phyloP scores from a whole-genome alignment of 208 protist species.

The Phytomonas sp. region DNA sequence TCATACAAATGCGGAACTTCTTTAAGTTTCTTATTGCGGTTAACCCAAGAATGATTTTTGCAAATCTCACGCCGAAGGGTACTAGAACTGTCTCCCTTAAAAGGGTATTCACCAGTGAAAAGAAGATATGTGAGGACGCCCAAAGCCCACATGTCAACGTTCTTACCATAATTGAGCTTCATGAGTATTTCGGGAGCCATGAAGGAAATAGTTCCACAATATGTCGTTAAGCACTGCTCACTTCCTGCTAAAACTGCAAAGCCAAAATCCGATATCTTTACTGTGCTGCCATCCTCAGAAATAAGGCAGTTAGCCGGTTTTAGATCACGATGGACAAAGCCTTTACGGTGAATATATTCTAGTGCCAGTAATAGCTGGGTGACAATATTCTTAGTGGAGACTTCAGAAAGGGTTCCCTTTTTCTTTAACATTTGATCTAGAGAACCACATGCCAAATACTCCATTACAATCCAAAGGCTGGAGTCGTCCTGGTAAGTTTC shows the following conservation, averaged over 20 bases:
- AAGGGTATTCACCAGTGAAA: constrained; percentile 71
- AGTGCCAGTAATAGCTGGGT: constrained; percentile 78
- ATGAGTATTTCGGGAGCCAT: constrained; percentile 89
- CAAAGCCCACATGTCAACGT: constrained; percentile 90
- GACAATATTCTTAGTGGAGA: constrained; percentile 43
- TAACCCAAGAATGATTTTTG: constrained; percentile 12
- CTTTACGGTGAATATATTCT: constrained; percentile 87
- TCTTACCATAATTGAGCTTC: constrained; percentile 77
- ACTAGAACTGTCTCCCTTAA: constrained; percentile 33
- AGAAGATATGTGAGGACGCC: constrained; percentile 87
- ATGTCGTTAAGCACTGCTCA: constrained; percentile 73
- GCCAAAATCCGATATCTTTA: constrained; percentile 91
- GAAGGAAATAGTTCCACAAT: constrained; percentile 81
- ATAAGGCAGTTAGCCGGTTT: constrained; percentile 90
- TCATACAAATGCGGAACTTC: constrained; percentile 47
- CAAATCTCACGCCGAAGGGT: constrained; percentile 40
- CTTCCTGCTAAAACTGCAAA: constrained; percentile 75
- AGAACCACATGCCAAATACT: constrained; percentile 77
- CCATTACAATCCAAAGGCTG: constrained; percentile 88
- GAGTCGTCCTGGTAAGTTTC: constrained; percentile 75
- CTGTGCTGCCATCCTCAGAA: constrained; percentile 43
- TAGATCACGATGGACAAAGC: constrained; percentile 88
- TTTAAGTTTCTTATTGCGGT: constrained; percentile 9
- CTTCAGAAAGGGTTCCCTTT: constrained; percentile 30
- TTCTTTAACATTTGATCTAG: constrained; percentile 42